Evolutionary conservation across 495 filamentous ascomycete species (phyloP).

Genomic region (Xylaria longipes): DNA sequence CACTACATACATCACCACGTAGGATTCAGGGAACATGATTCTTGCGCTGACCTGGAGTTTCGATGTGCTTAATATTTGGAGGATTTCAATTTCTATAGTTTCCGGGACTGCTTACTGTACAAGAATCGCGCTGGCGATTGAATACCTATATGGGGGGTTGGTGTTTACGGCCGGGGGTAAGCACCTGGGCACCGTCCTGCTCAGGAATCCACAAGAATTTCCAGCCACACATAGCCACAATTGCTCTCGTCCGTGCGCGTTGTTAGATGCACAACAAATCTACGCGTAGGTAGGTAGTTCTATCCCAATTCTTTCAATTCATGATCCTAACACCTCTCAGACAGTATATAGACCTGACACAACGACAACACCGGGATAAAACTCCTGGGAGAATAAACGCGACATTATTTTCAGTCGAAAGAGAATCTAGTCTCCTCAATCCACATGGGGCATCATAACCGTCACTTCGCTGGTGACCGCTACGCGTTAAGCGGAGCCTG

Average conservation of each 20-base stretch:
- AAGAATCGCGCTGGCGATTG: not conserved
- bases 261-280: not conserved
- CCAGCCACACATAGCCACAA: conserved; percentile 3
- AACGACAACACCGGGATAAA: not conserved
- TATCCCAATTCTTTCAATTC: not conserved
- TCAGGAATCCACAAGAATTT: not conserved
- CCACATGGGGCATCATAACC: conserved; percentile 26
- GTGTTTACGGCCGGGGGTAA: too few species aligned
- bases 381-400: not conserved
- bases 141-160: too few species aligned
- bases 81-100: not conserved
- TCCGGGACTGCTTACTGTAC: not conserved
- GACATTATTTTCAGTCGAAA: not conserved
- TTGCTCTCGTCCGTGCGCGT: not conserved
- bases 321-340: not conserved
- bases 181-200: too few species aligned
- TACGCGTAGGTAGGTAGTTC: not conserved
- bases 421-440: not conserved
- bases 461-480: conserved; percentile 23
- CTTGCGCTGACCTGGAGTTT: not conserved
- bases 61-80: not conserved
- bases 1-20: conserved; percentile 16
- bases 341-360: not conserved
- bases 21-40: not conserved
- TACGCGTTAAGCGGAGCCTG: conserved; percentile 31